Conservation (phyloP, 2,329 filamentous ascomycete species). For the Leptographium flavum region DNA sequence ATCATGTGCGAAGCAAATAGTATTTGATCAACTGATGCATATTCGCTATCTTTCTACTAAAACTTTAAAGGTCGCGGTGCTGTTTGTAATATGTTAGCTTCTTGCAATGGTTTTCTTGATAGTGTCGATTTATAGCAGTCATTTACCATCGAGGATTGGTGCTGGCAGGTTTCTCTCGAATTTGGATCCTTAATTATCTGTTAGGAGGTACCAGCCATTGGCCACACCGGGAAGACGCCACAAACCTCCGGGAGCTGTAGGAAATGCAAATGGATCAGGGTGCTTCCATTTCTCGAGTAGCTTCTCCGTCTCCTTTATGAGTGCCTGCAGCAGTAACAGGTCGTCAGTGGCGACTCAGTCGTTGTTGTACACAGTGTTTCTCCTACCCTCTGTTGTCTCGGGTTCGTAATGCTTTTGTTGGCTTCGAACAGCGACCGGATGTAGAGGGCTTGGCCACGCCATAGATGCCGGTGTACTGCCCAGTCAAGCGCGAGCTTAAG, state of each 20-base stretch:
- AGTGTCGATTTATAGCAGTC: too few species aligned
- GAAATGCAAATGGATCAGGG: constrained; percentile 79
- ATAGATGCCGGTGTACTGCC: constrained; percentile 82
- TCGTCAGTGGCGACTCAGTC: constrained; percentile 4
- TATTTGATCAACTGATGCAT: too few species aligned
- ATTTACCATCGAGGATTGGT: constrained; percentile 69
- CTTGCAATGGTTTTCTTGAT: neutral
- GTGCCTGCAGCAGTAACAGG: constrained; percentile 35
- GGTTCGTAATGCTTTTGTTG: constrained; percentile 73
- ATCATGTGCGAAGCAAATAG: too few species aligned
- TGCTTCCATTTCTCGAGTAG: constrained; percentile 92
- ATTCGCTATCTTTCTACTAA: constrained; percentile 38
- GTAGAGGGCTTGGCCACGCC: constrained; percentile 92
- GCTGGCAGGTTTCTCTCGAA: constrained; percentile 85
- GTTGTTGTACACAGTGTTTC: neutral
- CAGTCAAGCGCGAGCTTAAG: constrained; percentile 91
- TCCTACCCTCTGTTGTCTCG: constrained; percentile 69
- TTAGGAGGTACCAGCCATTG: too few species aligned
- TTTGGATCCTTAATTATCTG: constrained; percentile 57
- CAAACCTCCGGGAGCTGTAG: constrained; percentile 85
- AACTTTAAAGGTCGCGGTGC: constrained; percentile 38
- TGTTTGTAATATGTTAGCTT: constrained; percentile 12
- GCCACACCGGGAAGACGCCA: too few species aligned
- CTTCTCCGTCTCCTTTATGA: constrained; percentile 79
- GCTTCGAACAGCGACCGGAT: constrained; percentile 92